Evolutionary conservation across 2,329 filamentous ascomycete species (phyloP).

Genomic region (Aspergillus sp.): DNA sequence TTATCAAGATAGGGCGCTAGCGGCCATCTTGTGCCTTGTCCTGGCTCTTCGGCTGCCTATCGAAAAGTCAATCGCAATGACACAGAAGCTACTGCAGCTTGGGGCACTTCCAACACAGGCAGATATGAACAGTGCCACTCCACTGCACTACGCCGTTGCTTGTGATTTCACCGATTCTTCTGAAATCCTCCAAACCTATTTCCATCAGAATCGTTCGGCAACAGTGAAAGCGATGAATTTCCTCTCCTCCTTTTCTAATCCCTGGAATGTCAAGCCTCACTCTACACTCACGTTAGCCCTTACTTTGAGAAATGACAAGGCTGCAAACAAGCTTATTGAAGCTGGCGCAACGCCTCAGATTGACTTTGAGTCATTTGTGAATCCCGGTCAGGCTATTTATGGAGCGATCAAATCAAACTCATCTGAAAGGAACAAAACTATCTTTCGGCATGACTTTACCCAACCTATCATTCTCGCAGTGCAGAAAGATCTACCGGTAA

Average conservation of each 20-base stretch:
- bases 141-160: slow-evolving; percentile 66
- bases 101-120: slow-evolving; percentile 75
- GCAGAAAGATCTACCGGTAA: slow-evolving; percentile 51
- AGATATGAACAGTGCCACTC: slow-evolving; percentile 65
- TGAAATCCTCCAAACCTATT: slow-evolving; percentile 47
- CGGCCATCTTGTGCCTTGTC: slow-evolving; percentile 68
- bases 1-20: slow-evolving; percentile 50
- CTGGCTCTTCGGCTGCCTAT: slow-evolving; percentile 67
- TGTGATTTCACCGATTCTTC: slow-evolving; percentile 41
- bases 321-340: slow-evolving; percentile 64
- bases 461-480: slow-evolving; percentile 70
- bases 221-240: slow-evolving; percentile 69
- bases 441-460: slow-evolving; percentile 52
- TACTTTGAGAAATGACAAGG: slow-evolving; percentile 51
- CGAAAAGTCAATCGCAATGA: slow-evolving; percentile 67
- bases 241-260: slow-evolving; percentile 48
- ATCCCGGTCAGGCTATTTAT: slow-evolving; percentile 19
- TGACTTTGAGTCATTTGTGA: slow-evolving; percentile 55
- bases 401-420: slow-evolving; percentile 31
- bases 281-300: slow-evolving; percentile 64
- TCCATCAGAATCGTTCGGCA: slow-evolving; percentile 61
- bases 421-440: slow-evolving; percentile 52
- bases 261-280: slow-evolving; percentile 39
- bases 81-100: slow-evolving; percentile 64
- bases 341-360: slow-evolving; percentile 63